phyloP scores from a whole-genome alignment of 2,329 filamentous ascomycete genomes.

The Microdochium bolleyi region DNA sequence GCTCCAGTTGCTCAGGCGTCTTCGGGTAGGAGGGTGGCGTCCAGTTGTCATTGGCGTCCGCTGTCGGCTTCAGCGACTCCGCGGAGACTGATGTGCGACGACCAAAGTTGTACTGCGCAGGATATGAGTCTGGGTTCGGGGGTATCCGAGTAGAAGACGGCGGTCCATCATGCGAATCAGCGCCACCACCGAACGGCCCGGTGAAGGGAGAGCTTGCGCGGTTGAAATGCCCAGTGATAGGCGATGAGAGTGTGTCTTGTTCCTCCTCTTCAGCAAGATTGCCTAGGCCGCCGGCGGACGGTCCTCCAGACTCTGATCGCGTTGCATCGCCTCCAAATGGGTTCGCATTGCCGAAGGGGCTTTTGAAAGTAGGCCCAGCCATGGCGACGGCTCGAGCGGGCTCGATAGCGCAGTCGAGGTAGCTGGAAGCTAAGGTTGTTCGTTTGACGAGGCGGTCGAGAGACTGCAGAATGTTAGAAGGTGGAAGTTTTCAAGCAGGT shows the following conservation, averaged over 20 bases:
- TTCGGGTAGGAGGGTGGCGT: conserved; percentile 80
- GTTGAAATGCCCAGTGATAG: conserved; percentile 48
- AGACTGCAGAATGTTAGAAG: too few species aligned
- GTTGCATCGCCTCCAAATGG: conserved; percentile 57
- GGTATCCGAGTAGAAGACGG: conserved; percentile 36
- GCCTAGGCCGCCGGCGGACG: conserved; percentile 31
- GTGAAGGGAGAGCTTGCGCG: conserved; percentile 34
- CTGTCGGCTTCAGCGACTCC: conserved; percentile 86
- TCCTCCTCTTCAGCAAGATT: conserved; percentile 76
- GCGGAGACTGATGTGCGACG: conserved; percentile 94
- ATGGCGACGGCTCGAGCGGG: conserved; percentile 29
- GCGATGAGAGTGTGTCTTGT: conserved; percentile 66
- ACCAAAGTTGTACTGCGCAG: conserved; percentile 87
- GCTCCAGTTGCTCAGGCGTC: conserved; percentile 67
- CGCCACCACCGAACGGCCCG: conserved; percentile 45
- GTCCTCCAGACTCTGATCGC: conserved; percentile 32
- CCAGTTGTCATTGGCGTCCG: conserved; percentile 82
- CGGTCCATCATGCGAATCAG: conserved; percentile 32
- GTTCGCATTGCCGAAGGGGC: conserved; percentile 62
- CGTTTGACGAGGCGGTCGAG: too few species aligned
- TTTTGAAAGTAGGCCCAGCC: conserved; percentile 71
- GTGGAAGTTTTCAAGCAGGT: too few species aligned
- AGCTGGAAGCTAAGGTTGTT: background rate
- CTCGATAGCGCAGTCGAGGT: background rate
- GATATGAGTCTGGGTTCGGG: conserved; percentile 63